phyloP scores from a whole-genome alignment of 139 green algal genomes.

The Chlorella sp. region DNA sequence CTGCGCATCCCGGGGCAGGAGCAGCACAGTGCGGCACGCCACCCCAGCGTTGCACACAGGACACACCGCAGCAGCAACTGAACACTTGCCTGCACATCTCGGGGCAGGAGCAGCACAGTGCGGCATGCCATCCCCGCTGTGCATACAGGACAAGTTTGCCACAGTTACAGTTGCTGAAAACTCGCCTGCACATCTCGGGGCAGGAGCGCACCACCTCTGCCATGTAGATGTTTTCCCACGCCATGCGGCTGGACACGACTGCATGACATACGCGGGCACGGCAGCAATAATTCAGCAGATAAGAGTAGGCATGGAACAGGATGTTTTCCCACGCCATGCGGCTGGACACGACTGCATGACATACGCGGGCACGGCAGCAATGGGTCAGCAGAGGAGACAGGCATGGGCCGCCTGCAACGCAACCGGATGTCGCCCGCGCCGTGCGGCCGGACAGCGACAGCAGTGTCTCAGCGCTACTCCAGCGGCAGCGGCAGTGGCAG shows the following conservation, averaged over 20 bases:
- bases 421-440: conserved; percentile 60
- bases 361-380: neutral
- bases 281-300: neutral
- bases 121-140: no score
- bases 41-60: no score
- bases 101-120: no score
- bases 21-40: no score
- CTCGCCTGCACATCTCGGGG: conserved; percentile 62
- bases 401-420: neutral
- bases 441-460: conserved; percentile 53
- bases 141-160: no score
- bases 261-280: neutral
- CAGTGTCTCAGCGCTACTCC: neutral
- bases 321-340: conserved; percentile 68
- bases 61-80: no score
- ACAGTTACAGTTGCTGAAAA: no score
- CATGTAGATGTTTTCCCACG: conserved; percentile 70
- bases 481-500: neutral
- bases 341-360: conserved; percentile 42
- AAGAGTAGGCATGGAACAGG: neutral
- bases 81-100: conserved; percentile 49
- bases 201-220: conserved; percentile 58
- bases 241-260: conserved; percentile 58
- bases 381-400: neutral
- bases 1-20: conserved; percentile 49